These are phyloP conservation scores for Cutaneotrichosporon dermatis DNA, from an alignment of 1,284 basidiomycete genomes.

Conservation along the genomic window DNA sequence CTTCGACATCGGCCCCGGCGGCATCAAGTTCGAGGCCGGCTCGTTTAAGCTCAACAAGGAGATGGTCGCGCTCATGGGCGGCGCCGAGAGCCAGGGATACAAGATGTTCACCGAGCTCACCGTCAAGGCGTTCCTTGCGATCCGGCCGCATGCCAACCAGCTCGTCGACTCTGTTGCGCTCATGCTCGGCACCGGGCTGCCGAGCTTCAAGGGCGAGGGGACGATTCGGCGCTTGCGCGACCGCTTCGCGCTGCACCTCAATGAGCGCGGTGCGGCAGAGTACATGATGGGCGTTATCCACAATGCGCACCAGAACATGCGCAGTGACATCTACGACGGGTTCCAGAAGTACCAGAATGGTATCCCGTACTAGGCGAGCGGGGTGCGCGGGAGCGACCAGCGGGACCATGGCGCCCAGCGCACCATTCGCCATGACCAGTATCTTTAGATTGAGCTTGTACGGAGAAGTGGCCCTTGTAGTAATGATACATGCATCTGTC, in stretches of 20 bases:
- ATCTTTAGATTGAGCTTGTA: background rate
- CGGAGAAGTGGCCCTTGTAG: background rate
- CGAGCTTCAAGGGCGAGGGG: slow-evolving; percentile 91
- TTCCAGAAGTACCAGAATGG: slow-evolving; percentile 53
- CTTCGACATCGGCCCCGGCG: slow-evolving; percentile 76
- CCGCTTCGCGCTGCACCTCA: slow-evolving; percentile 76
- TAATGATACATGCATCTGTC: slow-evolving; percentile 22
- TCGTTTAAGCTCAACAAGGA: slow-evolving; percentile 98
- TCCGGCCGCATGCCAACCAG: slow-evolving; percentile 84
- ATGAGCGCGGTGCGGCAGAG: slow-evolving; percentile 85
- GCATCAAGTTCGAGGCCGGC: slow-evolving; percentile 93
- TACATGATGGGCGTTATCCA: slow-evolving; percentile 83
- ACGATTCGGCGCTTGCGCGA: slow-evolving; percentile 84
- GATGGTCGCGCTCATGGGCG: slow-evolving; percentile 97
- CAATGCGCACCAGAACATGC: slow-evolving; percentile 91
- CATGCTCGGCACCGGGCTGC: slow-evolving; percentile 92
- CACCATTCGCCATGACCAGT: no score
- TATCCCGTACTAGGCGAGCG: slow-evolving; percentile 29
- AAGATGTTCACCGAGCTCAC: slow-evolving; percentile 88
- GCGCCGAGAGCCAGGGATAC: slow-evolving; percentile 86
- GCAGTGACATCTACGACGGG: slow-evolving; percentile 88
- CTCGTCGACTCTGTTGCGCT: slow-evolving; percentile 81
- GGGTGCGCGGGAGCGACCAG: background rate
- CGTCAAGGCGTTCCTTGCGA: slow-evolving; percentile 92
- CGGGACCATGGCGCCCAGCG: no score